phyloP scores from a whole-genome alignment of 805 yeast genomes.

The Pichia nakasei region DNA sequence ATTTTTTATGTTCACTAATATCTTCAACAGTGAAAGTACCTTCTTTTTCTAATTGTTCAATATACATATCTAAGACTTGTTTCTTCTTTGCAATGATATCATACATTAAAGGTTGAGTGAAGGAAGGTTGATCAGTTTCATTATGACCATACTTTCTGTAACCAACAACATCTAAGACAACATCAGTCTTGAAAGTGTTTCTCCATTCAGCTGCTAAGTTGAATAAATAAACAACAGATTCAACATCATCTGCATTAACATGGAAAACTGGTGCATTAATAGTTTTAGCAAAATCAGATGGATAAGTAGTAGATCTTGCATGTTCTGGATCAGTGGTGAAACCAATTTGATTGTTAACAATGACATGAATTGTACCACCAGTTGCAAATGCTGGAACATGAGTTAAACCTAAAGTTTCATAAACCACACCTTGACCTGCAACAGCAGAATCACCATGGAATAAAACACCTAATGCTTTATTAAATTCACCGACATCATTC shows the following conservation, averaged over 20 bases:
- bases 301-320: conserved; percentile 96
- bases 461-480: conserved; percentile 85
- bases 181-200: conserved; percentile 92
- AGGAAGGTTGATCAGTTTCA: conserved; percentile 98
- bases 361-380: conserved; percentile 96
- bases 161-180: conserved; percentile 93
- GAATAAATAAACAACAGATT: conserved; percentile 84
- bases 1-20: conserved; percentile 89
- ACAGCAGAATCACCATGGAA: conserved; percentile 99
- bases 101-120: conserved; percentile 98
- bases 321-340: conserved; percentile 98
- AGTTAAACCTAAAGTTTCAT: conserved; percentile 95
- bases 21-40: conserved; percentile 86
- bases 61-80: conserved; percentile 80
- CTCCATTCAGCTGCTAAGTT: conserved; percentile 98
- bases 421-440: conserved; percentile 98
- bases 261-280: conserved; percentile 99
- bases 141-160: conserved; percentile 99
- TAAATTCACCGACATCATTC: conserved; percentile 70
- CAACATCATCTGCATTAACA: conserved; percentile 97
- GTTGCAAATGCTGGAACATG: conserved; percentile 91
- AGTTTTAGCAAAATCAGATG: conserved; percentile 94
- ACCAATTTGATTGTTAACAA: conserved; percentile 97
- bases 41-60: conserved; percentile 69
- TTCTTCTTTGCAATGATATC: conserved; percentile 80